These are phyloP conservation scores for Botrytis pseudocinerea DNA, from an alignment of 2,329 filamentous ascomycete species.

Conservation along the genomic window DNA sequence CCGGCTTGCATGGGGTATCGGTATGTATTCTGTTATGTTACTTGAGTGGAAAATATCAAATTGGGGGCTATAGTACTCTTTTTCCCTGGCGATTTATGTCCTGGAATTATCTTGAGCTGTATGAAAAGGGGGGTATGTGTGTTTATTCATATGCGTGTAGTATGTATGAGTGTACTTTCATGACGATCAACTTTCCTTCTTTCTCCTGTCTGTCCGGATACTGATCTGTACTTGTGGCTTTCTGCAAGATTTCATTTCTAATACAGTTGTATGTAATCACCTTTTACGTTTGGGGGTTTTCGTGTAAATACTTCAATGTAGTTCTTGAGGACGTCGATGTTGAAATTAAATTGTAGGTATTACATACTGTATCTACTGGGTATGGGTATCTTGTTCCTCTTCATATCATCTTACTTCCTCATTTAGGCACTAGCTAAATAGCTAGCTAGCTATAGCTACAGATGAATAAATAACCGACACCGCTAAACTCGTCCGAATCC, in stretches of 20 bases:
- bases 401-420: not conserved
- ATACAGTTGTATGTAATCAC: not conserved
- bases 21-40: too few species aligned
- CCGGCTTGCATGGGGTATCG: too few species aligned
- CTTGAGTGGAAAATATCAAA: not conserved
- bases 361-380: too few species aligned
- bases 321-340: not conserved
- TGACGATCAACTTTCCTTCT: not conserved
- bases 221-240: not conserved
- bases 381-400: not conserved
- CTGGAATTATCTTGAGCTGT: not conserved
- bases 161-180: not conserved
- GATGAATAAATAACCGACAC: not conserved
- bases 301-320: not conserved
- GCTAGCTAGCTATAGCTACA: too few species aligned
- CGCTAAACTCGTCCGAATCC: not conserved
- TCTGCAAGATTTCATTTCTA: not conserved
- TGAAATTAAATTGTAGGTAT: too few species aligned
- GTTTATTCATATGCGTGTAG: not conserved
- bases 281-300: not conserved
- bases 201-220: not conserved
- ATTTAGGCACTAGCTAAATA: not conserved
- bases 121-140: accelerated
- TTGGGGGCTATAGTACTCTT: not conserved
- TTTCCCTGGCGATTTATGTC: not conserved